Conservation (phyloP, 75 land plant species). For the Pinus tabuliformis region DNA sequence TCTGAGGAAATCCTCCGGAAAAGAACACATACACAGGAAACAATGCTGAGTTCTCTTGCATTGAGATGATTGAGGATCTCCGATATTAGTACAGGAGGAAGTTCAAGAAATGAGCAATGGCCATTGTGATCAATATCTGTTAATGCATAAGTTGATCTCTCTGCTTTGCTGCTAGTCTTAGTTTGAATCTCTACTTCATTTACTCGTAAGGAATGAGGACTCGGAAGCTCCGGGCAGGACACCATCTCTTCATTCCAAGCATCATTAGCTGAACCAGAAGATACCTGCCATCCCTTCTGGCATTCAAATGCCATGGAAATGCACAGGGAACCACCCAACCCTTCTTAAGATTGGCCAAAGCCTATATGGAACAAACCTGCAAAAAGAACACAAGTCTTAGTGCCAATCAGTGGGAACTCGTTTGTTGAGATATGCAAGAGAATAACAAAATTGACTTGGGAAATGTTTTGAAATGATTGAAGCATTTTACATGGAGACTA, state of each 20-base stretch:
- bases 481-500: too few species aligned
- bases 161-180: neutral
- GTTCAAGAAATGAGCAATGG: constrained; percentile 56
- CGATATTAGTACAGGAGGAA: constrained; percentile 69
- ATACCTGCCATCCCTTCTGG: constrained; percentile 19
- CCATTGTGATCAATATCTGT: neutral
- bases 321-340: neutral
- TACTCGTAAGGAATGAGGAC: neutral
- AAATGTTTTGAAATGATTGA: too few species aligned
- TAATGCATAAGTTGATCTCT: neutral
- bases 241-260: constrained; percentile 25
- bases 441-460: too few species aligned
- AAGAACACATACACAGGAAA: constrained; percentile 77
- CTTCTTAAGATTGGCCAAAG: neutral
- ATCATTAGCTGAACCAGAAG: constrained; percentile 22
- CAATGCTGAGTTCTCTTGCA: constrained; percentile 78
- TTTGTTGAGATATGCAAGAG: too few species aligned
- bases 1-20: constrained; percentile 71
- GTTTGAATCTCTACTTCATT: neutral
- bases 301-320: constrained; percentile 59
- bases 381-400: neutral
- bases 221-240: constrained; percentile 2
- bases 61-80: constrained; percentile 78
- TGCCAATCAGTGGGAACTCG: too few species aligned
- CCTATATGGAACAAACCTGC: constrained; percentile 7